These are phyloP conservation scores for Apiospora pterosperma DNA, from an alignment of 2,329 filamentous ascomycete species.

Conservation along the genomic window DNA sequence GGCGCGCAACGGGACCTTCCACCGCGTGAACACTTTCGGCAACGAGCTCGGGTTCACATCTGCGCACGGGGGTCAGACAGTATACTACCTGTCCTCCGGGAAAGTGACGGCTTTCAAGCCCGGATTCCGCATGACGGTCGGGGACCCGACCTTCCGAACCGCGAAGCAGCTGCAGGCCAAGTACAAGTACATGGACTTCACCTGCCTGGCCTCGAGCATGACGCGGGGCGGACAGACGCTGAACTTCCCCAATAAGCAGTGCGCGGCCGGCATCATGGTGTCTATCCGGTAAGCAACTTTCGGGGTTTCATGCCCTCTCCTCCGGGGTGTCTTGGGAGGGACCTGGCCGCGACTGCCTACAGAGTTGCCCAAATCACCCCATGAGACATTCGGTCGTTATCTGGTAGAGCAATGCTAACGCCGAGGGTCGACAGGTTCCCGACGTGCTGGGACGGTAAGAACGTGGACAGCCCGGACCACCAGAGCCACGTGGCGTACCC, in stretches of 20 bases:
- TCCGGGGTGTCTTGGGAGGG: too few species aligned
- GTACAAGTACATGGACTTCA: constrained; percentile 27
- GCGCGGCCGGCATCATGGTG: constrained; percentile 23
- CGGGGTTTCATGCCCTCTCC: too few species aligned
- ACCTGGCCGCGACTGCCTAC: too few species aligned
- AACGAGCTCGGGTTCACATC: constrained; percentile 24
- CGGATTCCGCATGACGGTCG: constrained; percentile 39
- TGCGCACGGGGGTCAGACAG: constrained; percentile 32
- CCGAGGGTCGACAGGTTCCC: too few species aligned
- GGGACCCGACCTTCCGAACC: constrained; percentile 28
- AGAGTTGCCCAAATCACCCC: too few species aligned
- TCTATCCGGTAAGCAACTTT: too few species aligned
- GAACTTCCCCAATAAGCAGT: constrained; percentile 20
- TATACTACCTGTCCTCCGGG: constrained; percentile 36
- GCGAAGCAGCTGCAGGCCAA: constrained; percentile 22
- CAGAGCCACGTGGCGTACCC: constrained; percentile 29
- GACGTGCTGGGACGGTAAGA: constrained; percentile 27
- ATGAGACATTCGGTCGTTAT: too few species aligned
- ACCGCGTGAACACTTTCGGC: constrained; percentile 26
- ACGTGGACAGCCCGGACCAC: constrained; percentile 26
- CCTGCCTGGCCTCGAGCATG: constrained; percentile 23
- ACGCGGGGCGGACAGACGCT: constrained; percentile 23
- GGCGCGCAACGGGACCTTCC: constrained; percentile 24
- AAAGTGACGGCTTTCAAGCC: constrained; percentile 35
- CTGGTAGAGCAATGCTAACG: too few species aligned